Conservation (phyloP, 2,329 filamentous ascomycete species). For the Pezicula neosporulosa region DNA sequence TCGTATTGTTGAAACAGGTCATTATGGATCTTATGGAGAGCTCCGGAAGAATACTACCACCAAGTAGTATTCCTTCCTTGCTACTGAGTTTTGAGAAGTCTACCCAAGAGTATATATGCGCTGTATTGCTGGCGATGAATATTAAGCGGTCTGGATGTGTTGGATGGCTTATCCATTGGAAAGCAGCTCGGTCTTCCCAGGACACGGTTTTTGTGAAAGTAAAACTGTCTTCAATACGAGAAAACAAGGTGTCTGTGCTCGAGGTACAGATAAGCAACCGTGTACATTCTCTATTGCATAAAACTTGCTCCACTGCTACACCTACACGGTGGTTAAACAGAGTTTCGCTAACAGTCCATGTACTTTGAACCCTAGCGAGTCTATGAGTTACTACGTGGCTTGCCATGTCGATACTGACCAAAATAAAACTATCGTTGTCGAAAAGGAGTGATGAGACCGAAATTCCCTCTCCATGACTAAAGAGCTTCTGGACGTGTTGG, state of each 20-base stretch:
- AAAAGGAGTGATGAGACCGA: constrained; percentile 15
- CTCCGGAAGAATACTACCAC: too few species aligned
- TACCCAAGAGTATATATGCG: too few species aligned
- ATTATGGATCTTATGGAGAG: too few species aligned
- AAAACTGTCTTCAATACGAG: too few species aligned
- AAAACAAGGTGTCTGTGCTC: background rate
- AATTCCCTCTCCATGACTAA: constrained; percentile 17
- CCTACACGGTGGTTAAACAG: background rate
- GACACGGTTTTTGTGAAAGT: too few species aligned
- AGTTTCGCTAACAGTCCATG: background rate
- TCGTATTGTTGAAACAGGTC: too few species aligned
- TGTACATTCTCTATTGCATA: background rate
- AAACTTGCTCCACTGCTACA: background rate
- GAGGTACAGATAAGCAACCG: background rate
- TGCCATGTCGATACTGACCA: constrained; percentile 23
- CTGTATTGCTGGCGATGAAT: too few species aligned
- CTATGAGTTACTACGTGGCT: background rate
- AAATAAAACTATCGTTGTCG: constrained; percentile 12
- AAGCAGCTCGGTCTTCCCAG: too few species aligned
- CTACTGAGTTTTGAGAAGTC: too few species aligned
- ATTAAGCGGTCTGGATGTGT: too few species aligned
- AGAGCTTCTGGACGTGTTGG: constrained; percentile 12
- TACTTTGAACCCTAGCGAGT: background rate
- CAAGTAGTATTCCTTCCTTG: too few species aligned
- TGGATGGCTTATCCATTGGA: too few species aligned